These are phyloP conservation scores for Boechera retrofracta DNA, from an alignment of 345 rosid genomes.

Conservation along the genomic window DNA sequence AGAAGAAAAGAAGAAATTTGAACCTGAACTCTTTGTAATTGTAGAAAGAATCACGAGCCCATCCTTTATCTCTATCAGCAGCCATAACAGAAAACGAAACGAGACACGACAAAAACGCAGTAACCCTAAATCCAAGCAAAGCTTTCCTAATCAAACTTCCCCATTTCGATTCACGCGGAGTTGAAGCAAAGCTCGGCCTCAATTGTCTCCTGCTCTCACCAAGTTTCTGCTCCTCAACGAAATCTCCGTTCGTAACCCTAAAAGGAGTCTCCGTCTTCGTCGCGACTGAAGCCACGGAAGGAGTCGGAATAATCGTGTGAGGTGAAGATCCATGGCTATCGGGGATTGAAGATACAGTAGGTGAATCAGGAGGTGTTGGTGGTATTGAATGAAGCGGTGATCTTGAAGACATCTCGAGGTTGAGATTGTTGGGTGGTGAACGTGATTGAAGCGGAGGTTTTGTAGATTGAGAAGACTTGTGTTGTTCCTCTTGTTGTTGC, in stretches of 20 bases:
- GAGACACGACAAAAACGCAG: constrained; percentile 67
- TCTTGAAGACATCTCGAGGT: constrained; percentile 40
- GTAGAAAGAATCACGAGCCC: constrained; percentile 90
- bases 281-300: constrained; percentile 39
- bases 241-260: constrained; percentile 34
- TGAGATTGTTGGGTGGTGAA: background rate
- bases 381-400: constrained; percentile 47
- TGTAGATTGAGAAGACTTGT: background rate
- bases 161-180: constrained; percentile 56
- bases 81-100: constrained; percentile 79
- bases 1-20: background rate
- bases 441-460: background rate
- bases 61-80: constrained; percentile 82
- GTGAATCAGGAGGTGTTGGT: constrained; percentile 53
- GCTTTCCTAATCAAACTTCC: constrained; percentile 50
- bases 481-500: background rate
- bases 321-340: constrained; percentile 55
- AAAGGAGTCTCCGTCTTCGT: constrained; percentile 44
- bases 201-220: constrained; percentile 46
- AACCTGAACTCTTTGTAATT: constrained; percentile 89
- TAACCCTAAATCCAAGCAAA: constrained; percentile 64
- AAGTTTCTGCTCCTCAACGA: constrained; percentile 35
- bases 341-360: constrained; percentile 51
- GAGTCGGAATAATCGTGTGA: constrained; percentile 37
- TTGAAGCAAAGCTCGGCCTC: constrained; percentile 52